Conservation (phyloP, 2,329 filamentous ascomycete species). For the Plectosphaerella plurivora region DNA sequence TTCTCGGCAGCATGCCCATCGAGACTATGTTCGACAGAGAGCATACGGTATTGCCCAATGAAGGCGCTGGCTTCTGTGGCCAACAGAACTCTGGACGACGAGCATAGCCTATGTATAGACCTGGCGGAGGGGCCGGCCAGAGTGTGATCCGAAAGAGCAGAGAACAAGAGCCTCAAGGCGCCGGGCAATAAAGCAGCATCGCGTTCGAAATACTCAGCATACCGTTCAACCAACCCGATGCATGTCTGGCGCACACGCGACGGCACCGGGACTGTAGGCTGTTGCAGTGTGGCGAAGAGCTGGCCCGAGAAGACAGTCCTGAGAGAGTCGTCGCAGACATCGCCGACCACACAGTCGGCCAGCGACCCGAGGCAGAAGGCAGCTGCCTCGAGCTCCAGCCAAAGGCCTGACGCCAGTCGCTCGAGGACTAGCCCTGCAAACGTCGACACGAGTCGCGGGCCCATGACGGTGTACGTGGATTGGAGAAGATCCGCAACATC, state of each 20-base stretch:
- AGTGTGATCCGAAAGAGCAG: conserved; percentile 56
- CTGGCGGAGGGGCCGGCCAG: conserved; percentile 67
- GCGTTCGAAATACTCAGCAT: conserved; percentile 72
- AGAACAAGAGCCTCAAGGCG: conserved; percentile 71
- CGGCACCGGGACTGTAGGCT: conserved; percentile 50
- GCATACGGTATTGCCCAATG: conserved; percentile 64
- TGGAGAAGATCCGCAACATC: conserved; percentile 78
- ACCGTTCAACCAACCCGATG: conserved; percentile 66
- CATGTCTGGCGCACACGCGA: conserved; percentile 63
- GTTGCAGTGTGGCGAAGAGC: conserved; percentile 50
- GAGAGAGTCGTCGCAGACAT: conserved; percentile 54
- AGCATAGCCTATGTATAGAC: conserved; percentile 71
- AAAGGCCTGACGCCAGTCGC: conserved; percentile 42
- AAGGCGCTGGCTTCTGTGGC: conserved; percentile 64
- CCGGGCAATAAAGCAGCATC: conserved; percentile 63
- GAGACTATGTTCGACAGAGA: conserved; percentile 54
- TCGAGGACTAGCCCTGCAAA: conserved; percentile 53
- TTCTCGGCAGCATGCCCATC: conserved; percentile 69
- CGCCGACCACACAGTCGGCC: conserved; percentile 60
- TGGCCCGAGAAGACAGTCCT: conserved; percentile 56
- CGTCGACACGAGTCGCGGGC: conserved; percentile 48
- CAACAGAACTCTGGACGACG: conserved; percentile 67
- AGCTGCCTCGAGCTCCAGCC: conserved; percentile 57
- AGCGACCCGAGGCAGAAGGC: conserved; percentile 62
- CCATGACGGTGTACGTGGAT: conserved; percentile 61